Evolutionary conservation across 306 rosid genomes (phyloP), one percentile per base, ranked within the genome.

Genomic region (Castanopsis chinensis): DNA sequence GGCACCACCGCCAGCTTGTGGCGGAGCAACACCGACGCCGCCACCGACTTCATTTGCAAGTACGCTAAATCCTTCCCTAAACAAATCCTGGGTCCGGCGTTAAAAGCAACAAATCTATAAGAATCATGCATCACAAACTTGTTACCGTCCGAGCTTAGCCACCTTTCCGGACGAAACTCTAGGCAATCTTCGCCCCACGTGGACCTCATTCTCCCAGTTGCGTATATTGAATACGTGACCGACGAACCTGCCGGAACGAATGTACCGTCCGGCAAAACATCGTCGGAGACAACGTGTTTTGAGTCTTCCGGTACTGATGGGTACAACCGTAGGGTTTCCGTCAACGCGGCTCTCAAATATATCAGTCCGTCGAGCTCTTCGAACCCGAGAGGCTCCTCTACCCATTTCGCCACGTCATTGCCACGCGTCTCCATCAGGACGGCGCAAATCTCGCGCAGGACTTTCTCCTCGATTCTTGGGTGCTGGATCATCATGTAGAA

Each of bases 41-140:
- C 94, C 0, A 95, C 82, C 0, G 98, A 92, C 82, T 92, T 95
- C 99, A 95, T 95, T 76, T 95, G 99, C 21, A 95, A 68, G 56
- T 92, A 91, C 0, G 99, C 98, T 72, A 95, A 78, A 78, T 95
- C 99, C 80, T 89, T 95, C 60, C 99, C 99, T 15, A 95, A 81
- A 27, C 99, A 95, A 32, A 90, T 91, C 72, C 99, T 92, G 3
- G 99, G 99, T 55, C 99, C 99, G n/a, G 98, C 97, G 69, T 91
- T 95, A 80, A 95, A 95, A 0, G 99, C 91, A 43, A 93, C 92
- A 84, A 86, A 95, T 83, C 87, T 95, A 82, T 85, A 92, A 75
- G 95, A 72, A 56, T 91, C 97, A 56, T 90, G 92, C 89, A 75
- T 85, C 15, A 53, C 69, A 83, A 93, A 90, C 68, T 51, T 90